These are phyloP conservation scores for Corinectria fuckeliana DNA, from an alignment of 2,329 filamentous ascomycete species.

Conservation along the genomic window DNA sequence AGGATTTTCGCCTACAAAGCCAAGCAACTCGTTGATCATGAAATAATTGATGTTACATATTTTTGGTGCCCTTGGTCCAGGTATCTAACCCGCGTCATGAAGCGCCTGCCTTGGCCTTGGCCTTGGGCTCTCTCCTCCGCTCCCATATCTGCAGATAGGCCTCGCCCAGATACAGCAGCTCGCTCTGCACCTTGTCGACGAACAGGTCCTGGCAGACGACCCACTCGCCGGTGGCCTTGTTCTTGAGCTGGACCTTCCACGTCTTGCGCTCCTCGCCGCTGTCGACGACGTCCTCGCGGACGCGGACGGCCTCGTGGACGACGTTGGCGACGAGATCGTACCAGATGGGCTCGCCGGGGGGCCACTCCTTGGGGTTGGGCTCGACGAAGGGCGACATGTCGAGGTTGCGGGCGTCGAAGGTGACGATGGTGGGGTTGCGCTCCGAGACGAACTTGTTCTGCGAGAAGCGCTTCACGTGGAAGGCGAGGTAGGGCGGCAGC, in stretches of 20 bases:
- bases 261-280: slow-evolving; percentile 87
- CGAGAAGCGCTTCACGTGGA: slow-evolving; percentile 97
- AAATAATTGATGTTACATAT: slow-evolving; percentile 25
- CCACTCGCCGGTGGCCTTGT: slow-evolving; percentile 86
- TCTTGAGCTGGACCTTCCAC: slow-evolving; percentile 90
- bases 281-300: slow-evolving; percentile 84
- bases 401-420: slow-evolving; percentile 82
- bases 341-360: slow-evolving; percentile 81
- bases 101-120: slow-evolving; percentile 41
- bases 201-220: slow-evolving; percentile 92
- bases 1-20: slow-evolving; percentile 4
- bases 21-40: not conserved
- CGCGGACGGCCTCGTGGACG: slow-evolving; percentile 81
- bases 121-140: slow-evolving; percentile 65
- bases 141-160: slow-evolving; percentile 98
- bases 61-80: not conserved
- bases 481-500: slow-evolving; percentile 86
- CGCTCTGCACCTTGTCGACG: slow-evolving; percentile 86
- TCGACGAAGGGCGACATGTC: slow-evolving; percentile 93
- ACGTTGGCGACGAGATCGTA: slow-evolving; percentile 98
- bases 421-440: slow-evolving; percentile 97
- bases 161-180: slow-evolving; percentile 91
- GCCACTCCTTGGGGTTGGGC: slow-evolving; percentile 75
- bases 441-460: slow-evolving; percentile 96
- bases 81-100: slow-evolving; percentile 20